Evolutionary conservation across 805 yeast species (phyloP).

Genomic region (Saturnispora ahearnii): DNA sequence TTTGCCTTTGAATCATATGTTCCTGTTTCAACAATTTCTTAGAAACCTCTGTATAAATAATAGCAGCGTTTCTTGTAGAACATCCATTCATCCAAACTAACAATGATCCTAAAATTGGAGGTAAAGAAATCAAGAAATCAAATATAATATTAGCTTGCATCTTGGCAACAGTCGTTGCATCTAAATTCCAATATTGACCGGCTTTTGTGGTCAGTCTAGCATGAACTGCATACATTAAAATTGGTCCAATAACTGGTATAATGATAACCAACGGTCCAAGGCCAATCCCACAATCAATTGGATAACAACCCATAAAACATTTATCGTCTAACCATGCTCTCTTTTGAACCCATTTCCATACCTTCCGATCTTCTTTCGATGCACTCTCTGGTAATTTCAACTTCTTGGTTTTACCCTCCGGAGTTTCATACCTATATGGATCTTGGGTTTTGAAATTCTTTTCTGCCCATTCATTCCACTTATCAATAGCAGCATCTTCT

Average conservation of each 20-base stretch:
- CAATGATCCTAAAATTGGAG: constrained; percentile 73
- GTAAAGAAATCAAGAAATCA: constrained; percentile 66
- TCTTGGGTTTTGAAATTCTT: constrained; percentile 55
- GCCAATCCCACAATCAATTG: constrained; percentile 69
- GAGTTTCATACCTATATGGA: constrained; percentile 49
- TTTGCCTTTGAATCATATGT: not conserved
- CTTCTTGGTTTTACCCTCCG: constrained; percentile 44
- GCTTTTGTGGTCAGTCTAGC: constrained; percentile 57
- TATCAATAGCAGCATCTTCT: constrained; percentile 33
- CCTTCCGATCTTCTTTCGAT: constrained; percentile 48
- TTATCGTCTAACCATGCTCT: constrained; percentile 85
- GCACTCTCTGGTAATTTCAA: constrained; percentile 53
- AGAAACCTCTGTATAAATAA: constrained; percentile 43
- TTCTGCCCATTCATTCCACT: constrained; percentile 58
- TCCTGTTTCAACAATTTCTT: constrained; percentile 16
- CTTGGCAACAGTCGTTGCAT: constrained; percentile 50
- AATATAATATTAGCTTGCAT: constrained; percentile 68
- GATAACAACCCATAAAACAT: constrained; percentile 72
- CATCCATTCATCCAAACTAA: constrained; percentile 78
- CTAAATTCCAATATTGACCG: constrained; percentile 46
- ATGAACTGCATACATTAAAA: constrained; percentile 72
- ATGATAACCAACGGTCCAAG: constrained; percentile 58
- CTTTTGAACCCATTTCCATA: constrained; percentile 65
- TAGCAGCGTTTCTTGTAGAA: constrained; percentile 82
- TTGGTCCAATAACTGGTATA: constrained; percentile 80